phyloP scores from a whole-genome alignment of 2,329 filamentous ascomycete species.

The Fusarium proliferatum region DNA sequence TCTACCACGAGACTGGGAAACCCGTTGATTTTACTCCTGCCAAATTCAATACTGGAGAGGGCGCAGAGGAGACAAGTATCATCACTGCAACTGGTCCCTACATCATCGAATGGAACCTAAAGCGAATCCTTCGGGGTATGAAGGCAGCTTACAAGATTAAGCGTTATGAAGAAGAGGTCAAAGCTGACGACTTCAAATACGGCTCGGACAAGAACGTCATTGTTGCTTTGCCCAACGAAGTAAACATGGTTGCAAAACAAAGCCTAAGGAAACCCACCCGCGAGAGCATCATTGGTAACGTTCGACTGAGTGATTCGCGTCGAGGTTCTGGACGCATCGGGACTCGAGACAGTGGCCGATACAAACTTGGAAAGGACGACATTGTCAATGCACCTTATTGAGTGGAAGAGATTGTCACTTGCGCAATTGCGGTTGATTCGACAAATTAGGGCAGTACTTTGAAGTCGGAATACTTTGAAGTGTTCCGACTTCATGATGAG shows the following conservation, averaged over 20 bases:
- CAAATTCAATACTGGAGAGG: conserved; percentile 90
- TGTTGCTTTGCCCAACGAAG: conserved; percentile 94
- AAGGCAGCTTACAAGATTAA: conserved; percentile 97
- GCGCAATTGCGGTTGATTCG: neutral
- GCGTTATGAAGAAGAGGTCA: conserved; percentile 93
- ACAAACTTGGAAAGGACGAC: conserved; percentile 82
- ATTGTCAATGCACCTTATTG: conserved; percentile 80
- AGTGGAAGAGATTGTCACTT: conserved; percentile 4
- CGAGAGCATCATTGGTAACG: conserved; percentile 84
- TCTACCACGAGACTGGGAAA: conserved; percentile 93
- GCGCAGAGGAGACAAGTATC: conserved; percentile 87
- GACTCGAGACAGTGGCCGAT: conserved; percentile 67
- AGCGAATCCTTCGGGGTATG: conserved; percentile 83
- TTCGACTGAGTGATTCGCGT: conserved; percentile 59
- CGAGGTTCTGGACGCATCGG: conserved; percentile 64
- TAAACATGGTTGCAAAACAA: conserved; percentile 94
- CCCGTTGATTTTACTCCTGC: conserved; percentile 90
- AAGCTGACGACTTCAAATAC: conserved; percentile 98
- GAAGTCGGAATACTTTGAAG: neutral
- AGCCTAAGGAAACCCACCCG: conserved; percentile 88
- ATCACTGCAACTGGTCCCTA: conserved; percentile 97
- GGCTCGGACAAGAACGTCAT: conserved; percentile 98
- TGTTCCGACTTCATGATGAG: conserved; percentile 16
- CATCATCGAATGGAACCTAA: conserved; percentile 95
- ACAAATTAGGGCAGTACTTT: neutral